Percentiles rank a stretch among this genome's conserved stretches.
These are phyloP conservation scores for Septoria petroselini DNA, from an alignment of 2,329 filamentous ascomycete genomes.

Conservation along the genomic window DNA sequence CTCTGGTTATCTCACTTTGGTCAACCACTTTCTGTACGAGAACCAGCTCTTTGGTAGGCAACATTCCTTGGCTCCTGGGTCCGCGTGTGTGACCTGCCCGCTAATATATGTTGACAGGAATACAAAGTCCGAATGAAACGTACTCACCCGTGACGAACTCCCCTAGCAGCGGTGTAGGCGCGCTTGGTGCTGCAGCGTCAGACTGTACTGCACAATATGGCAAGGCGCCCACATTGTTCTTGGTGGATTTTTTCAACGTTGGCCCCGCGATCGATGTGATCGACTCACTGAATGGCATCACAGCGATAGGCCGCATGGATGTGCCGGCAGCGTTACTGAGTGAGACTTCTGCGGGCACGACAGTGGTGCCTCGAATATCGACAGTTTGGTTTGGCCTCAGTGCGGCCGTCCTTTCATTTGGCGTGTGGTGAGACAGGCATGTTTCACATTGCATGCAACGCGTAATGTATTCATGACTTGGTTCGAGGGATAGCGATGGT, in stretches of 20 bases:
- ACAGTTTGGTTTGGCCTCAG: slow-evolving; percentile 20
- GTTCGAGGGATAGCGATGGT: slow-evolving; percentile 13
- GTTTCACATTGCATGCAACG: no score
- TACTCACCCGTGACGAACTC: slow-evolving; percentile 45
- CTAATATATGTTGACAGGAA: slow-evolving; percentile 11
- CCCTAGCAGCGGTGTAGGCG: slow-evolving; percentile 41
- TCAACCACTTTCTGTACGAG: slow-evolving; percentile 50
- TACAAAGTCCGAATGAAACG: slow-evolving; percentile 44
- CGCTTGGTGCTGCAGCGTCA: slow-evolving; percentile 44
- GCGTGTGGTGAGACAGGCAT: slow-evolving; percentile 20
- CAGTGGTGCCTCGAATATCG: slow-evolving; percentile 11
- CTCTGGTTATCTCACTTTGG: slow-evolving; percentile 43
- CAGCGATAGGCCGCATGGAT: slow-evolving; percentile 17
- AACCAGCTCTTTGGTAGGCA: slow-evolving; percentile 38
- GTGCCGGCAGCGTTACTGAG: slow-evolving; percentile 13
- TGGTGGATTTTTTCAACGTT: slow-evolving; percentile 48
- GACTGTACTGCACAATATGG: slow-evolving; percentile 42
- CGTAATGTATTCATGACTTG: not conserved
- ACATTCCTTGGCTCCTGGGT: not conserved
- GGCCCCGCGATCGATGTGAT: slow-evolving; percentile 45
- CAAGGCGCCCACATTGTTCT: slow-evolving; percentile 43
- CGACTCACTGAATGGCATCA: slow-evolving; percentile 40
- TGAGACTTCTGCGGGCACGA: slow-evolving; percentile 17
- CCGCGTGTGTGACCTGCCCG: no score
- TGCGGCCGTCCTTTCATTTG: slow-evolving; percentile 20